Conservation (phyloP, 139 green algal species). For the Picochlorum sp. region DNA sequence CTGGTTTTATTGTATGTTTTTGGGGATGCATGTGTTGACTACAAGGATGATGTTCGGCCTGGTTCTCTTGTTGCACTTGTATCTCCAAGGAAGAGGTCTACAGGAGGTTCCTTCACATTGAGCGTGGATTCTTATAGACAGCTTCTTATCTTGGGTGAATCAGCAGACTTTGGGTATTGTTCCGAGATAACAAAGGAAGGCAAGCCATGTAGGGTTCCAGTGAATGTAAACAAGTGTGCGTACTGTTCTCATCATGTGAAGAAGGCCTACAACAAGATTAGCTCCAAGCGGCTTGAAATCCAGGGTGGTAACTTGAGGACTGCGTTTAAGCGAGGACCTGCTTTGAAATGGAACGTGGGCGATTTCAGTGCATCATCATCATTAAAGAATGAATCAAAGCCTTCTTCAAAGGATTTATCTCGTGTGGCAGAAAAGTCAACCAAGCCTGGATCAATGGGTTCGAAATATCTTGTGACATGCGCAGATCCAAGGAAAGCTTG, state of each 20-base stretch:
- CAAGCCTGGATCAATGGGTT: constrained; percentile 13
- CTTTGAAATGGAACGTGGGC: constrained; percentile 10
- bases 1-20: constrained; percentile 36
- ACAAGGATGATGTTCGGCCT: constrained; percentile 13
- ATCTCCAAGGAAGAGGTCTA: constrained; percentile 8
- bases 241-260: constrained; percentile 44
- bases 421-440: constrained; percentile 2
- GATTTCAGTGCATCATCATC: constrained; percentile 8
- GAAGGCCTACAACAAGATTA: constrained; percentile 23
- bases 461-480: constrained; percentile 19
- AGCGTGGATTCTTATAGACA: constrained; percentile 26
- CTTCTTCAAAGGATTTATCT: constrained; percentile 5
- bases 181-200: constrained; percentile 36
- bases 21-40: constrained; percentile 22
- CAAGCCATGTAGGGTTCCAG: constrained; percentile 28
- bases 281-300: constrained; percentile 21
- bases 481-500: constrained; percentile 14
- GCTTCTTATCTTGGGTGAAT: constrained; percentile 32
- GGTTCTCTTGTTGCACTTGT: constrained; percentile 33
- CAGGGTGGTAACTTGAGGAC: constrained; percentile 21
- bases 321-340: constrained; percentile 21
- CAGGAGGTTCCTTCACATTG: constrained; percentile 15
- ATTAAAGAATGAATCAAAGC: neutral
- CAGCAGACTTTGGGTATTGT: constrained; percentile 42
- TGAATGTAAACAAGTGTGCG: constrained; percentile 34